A percentile compares a stretch with the other conserved stretches of the same genome.
phyloP scores from a whole-genome alignment of 352 stramenopile species.

The Globisporangium nodosum region DNA sequence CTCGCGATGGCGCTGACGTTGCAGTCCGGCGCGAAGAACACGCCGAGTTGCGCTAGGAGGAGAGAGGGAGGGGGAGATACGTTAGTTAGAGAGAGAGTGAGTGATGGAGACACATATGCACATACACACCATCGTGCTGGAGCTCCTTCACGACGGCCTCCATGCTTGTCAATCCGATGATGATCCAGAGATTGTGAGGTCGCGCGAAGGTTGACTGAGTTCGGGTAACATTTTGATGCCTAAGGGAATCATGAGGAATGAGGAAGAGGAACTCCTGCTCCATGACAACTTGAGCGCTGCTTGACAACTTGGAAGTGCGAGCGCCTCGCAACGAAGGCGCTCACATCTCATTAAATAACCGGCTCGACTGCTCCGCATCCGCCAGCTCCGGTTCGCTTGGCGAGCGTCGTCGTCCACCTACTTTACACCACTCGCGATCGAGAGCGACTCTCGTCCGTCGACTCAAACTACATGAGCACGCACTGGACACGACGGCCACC shows the following conservation, averaged over 20 bases:
- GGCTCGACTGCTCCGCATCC: not conserved
- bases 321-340: not conserved
- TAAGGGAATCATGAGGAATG: too few species aligned
- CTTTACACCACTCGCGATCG: not conserved
- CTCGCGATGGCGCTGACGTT: slow-evolving; percentile 77
- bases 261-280: too few species aligned
- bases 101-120: not conserved
- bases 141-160: slow-evolving; percentile 66
- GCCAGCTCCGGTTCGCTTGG: not conserved
- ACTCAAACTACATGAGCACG: slow-evolving; percentile 14
- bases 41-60: slow-evolving; percentile 52
- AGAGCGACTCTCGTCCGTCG: not conserved
- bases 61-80: not conserved
- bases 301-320: not conserved
- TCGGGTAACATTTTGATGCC: too few species aligned
- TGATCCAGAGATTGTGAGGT: too few species aligned
- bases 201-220: too few species aligned
- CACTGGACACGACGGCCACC: slow-evolving; percentile 17
- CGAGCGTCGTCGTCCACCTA: not conserved
- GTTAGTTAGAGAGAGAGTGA: slow-evolving; percentile 9
- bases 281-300: too few species aligned
- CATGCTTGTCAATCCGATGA: not conserved
- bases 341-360: not conserved
- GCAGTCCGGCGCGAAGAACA: slow-evolving; percentile 71
- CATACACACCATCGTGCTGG: slow-evolving; percentile 49